Conservation (phyloP, 768 basidiomycete genomes). For the Tulasnella sp. region DNA sequence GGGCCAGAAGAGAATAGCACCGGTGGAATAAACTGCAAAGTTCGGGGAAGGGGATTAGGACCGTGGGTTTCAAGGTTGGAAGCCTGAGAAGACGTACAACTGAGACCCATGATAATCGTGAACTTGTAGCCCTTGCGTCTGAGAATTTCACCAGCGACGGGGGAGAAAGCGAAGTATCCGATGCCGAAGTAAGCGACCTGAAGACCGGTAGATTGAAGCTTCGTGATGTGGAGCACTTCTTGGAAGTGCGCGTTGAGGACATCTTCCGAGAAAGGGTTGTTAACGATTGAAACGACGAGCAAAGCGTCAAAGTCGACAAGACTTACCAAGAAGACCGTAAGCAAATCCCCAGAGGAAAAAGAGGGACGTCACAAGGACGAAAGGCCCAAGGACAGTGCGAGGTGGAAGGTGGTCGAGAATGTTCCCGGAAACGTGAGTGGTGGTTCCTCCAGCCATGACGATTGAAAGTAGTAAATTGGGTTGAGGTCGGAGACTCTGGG, state of each 20-base stretch:
- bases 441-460: not conserved
- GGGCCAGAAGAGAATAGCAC: slow-evolving; percentile 73
- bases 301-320: slow-evolving; percentile 16
- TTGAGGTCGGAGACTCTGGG: not conserved
- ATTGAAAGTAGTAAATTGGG: not conserved
- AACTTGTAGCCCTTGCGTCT: slow-evolving; percentile 54
- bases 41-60: not conserved
- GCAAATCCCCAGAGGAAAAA: slow-evolving; percentile 14
- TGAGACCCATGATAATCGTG: slow-evolving; percentile 3
- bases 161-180: slow-evolving; percentile 14
- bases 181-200: slow-evolving; percentile 26
- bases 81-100: slow-evolving; percentile 17
- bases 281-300: not conserved
- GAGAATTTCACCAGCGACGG: slow-evolving; percentile 10
- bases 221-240: slow-evolving; percentile 28
- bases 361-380: slow-evolving; percentile 27
- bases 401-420: slow-evolving; percentile 1
- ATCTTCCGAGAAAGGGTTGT: slow-evolving; percentile 21
- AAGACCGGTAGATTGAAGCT: slow-evolving; percentile 30
- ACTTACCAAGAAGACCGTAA: slow-evolving; percentile 13
- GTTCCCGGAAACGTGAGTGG: not conserved
- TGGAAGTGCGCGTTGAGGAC: slow-evolving; percentile 33
- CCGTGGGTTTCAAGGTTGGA: not conserved
- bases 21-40: slow-evolving; percentile 24
- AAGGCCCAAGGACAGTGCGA: slow-evolving; percentile 22